These are phyloP conservation scores for Cyphellophora europaea DNA, from an alignment of 2,329 filamentous ascomycete genomes.

Conservation along the genomic window DNA sequence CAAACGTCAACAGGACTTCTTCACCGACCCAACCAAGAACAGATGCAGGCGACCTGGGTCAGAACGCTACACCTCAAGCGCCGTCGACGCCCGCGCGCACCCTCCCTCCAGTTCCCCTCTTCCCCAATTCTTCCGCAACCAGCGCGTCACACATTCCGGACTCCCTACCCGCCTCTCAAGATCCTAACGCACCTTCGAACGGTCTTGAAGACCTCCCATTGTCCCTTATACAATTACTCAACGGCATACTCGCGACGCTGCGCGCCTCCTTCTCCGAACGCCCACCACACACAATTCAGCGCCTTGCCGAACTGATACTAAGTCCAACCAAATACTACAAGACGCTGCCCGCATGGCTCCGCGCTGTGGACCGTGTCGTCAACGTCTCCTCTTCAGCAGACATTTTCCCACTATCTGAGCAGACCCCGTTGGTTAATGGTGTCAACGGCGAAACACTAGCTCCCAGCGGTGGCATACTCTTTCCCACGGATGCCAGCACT, in stretches of 20 bases:
- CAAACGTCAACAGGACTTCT: conserved; percentile 31
- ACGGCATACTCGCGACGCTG: conserved; percentile 52
- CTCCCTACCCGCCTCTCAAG: conserved; percentile 33
- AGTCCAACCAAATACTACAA: conserved; percentile 70
- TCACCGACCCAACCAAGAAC: conserved; percentile 9
- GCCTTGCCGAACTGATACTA: conserved; percentile 77
- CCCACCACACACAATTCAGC: conserved; percentile 88
- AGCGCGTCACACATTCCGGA: conserved; percentile 32
- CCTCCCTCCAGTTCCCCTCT: conserved; percentile 29
- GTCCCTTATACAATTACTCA: conserved; percentile 54
- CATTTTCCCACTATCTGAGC: conserved; percentile 66
- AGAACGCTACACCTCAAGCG: conserved; percentile 28
- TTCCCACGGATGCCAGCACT: conserved; percentile 28
- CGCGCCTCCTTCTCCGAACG: conserved; percentile 57
- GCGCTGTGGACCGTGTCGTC: conserved; percentile 82
- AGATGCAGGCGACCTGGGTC: conserved; percentile 24
- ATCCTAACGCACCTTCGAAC: conserved; percentile 28
- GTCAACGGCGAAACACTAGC: conserved; percentile 52
- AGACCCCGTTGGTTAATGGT: conserved; percentile 43
- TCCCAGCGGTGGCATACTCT: conserved; percentile 18
- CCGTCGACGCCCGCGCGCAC: conserved; percentile 18
- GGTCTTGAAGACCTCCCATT: conserved; percentile 42
- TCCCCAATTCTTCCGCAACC: conserved; percentile 25
- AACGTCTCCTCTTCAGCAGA: conserved; percentile 77
- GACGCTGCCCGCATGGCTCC: conserved; percentile 73